Evolutionary conservation across 2,329 filamentous ascomycete species (phyloP).

Genomic region (Aureobasidium zeae): DNA sequence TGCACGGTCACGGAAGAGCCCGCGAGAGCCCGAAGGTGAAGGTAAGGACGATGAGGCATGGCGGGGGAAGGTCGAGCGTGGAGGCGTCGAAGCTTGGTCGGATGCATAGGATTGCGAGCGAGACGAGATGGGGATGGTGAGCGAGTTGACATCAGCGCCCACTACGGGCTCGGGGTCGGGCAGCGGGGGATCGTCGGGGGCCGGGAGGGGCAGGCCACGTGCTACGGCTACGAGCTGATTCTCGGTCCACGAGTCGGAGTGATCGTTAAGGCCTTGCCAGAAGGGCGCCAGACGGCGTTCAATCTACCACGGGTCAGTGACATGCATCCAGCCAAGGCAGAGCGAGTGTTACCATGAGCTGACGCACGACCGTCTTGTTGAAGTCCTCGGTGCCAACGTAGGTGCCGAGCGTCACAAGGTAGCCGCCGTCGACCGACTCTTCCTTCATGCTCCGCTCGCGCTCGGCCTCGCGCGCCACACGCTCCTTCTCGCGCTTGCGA

Average conservation of each 20-base stretch:
- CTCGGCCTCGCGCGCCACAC: constrained; percentile 65
- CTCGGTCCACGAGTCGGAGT: constrained; percentile 82
- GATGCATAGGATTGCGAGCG: constrained; percentile 72
- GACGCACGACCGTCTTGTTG: constrained; percentile 76
- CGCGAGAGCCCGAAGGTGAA: constrained; percentile 35
- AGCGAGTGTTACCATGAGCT: constrained; percentile 63
- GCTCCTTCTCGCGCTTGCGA: constrained; percentile 72
- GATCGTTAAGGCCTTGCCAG: constrained; percentile 87
- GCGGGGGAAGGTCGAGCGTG: constrained; percentile 50
- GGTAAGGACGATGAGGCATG: constrained; percentile 49
- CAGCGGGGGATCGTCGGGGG: constrained; percentile 66
- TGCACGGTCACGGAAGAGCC: constrained; percentile 68
- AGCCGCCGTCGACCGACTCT: constrained; percentile 90
- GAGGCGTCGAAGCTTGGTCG: constrained; percentile 48
- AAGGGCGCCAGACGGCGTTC: constrained; percentile 89
- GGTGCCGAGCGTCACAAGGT: constrained; percentile 83
- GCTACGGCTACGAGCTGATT: constrained; percentile 90
- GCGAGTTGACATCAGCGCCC: constrained; percentile 55
- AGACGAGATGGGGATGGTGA: constrained; percentile 71
- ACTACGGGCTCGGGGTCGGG: constrained; percentile 54
- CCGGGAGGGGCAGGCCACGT: constrained; percentile 71
- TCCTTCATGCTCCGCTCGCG: constrained; percentile 83
- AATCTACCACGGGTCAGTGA: constrained; percentile 49
- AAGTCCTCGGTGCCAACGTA: constrained; percentile 93
- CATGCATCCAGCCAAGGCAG: not conserved